Conservation (phyloP, 169 alveolate species). For the Plasmodium fragile region DNA sequence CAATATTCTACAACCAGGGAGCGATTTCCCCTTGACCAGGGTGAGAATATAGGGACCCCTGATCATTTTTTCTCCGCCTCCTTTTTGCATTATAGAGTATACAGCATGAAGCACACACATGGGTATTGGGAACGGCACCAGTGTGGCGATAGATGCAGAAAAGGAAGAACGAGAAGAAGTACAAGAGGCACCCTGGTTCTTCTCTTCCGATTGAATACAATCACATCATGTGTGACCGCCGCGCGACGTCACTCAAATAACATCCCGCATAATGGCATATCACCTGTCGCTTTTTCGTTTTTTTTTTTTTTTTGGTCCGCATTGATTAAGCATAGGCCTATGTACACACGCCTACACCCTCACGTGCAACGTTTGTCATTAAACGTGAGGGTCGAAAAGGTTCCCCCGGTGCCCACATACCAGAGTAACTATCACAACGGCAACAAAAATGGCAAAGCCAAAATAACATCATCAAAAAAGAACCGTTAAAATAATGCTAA, state of each 20-base stretch:
- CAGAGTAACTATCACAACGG: background rate
- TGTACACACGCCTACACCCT: background rate
- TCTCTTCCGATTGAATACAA: background rate
- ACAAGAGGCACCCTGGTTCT: background rate
- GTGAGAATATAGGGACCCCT: background rate
- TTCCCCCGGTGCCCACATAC: background rate
- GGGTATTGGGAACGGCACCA: background rate
- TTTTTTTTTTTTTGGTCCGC: background rate
- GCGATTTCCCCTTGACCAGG: background rate
- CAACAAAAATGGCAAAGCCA: background rate
- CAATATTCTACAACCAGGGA: background rate
- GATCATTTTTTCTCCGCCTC: background rate
- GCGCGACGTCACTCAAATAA: background rate
- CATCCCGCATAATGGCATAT: background rate
- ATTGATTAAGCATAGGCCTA: background rate
- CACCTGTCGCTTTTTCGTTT: background rate
- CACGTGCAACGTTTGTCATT: background rate
- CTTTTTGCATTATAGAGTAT: background rate
- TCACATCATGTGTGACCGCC: background rate
- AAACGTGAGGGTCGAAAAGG: background rate
- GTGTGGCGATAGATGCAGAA: background rate
- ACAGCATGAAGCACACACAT: background rate
- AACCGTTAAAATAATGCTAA: background rate
- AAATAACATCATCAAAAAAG: background rate
- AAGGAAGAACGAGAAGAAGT: background rate